Base-by-base conservation (phyloP, 192 early-diverging fungal species). In the Coemansia sp. region DNA sequence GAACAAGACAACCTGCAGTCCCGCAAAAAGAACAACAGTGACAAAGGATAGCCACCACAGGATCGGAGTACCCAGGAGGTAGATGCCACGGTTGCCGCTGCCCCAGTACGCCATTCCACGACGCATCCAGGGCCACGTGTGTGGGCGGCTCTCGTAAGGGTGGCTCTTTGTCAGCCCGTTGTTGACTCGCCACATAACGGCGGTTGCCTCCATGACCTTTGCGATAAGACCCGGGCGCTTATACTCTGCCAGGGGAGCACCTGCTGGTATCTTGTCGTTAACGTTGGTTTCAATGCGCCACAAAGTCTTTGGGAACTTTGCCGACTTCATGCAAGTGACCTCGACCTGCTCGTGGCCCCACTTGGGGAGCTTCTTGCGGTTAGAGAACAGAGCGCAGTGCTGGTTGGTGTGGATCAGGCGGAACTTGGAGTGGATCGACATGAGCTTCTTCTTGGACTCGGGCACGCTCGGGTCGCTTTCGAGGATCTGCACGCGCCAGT, bases 261-360 rank as follows among this genome's bases (percentile, higher is more conserved):
- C 70, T 20, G 68, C 84, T 10, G 88, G 84, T 21, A 94, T 87
- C 72, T 70, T 63, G 42, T 84, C 67, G 58, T 89, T 75, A 16
- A 69, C 33, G 61, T 82, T 93, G 25, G 78, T 81, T 33, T 96
- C 94, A 59, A 96, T 82, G 51, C 84, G 86, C 94, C 94, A 99
- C 12, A 85, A 61, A 20, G 91, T 92, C 70, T 87, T 85, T 46
- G 84, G 71, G 29, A 87, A 78, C 49, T 82, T 83, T 33, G 86
- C 83, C 35, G 88, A 88, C 68, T 94, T 93, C 81, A 95, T 95
- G 56, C 97, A 95, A 29, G 93, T 95, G 35, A 97, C 90, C 63
- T 99, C 94, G 61, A 92, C 89, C 75, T 95, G 95, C 28, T 88
- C 89, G 75, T 89, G 94, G 23, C 86, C 97, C 95, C 95, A 99